Percentiles rank a stretch among this genome's conserved stretches.
Conservation (phyloP, 139 green algal species). For the Chlamydomonas applanata region DNA sequence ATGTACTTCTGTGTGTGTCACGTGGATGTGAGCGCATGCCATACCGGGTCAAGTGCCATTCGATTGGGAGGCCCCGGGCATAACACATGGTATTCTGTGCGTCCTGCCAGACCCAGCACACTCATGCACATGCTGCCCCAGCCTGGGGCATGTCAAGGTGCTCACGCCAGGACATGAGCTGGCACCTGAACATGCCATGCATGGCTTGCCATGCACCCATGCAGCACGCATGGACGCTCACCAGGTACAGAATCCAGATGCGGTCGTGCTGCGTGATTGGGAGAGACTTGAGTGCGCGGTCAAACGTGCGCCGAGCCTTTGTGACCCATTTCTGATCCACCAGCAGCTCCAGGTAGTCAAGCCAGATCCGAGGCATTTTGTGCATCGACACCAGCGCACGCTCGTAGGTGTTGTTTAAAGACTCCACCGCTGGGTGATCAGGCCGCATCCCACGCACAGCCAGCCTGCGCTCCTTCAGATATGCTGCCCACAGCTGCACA, state of each 20-base stretch:
- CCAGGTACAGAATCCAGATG: constrained; percentile 94
- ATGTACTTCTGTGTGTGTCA: constrained; percentile 71
- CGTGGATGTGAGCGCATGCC: no score
- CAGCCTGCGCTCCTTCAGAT: constrained; percentile 77
- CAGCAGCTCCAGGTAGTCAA: constrained; percentile 89
- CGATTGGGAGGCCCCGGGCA: no score
- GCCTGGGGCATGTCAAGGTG: background rate
- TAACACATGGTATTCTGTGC: no score
- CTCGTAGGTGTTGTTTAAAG: constrained; percentile 92
- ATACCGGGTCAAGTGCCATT: no score
- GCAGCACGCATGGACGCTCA: constrained; percentile 15
- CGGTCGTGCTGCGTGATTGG: constrained; percentile 97
- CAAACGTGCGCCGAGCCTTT: constrained; percentile 77
- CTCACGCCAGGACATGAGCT: no score
- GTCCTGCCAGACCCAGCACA: background rate
- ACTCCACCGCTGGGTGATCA: constrained; percentile 54
- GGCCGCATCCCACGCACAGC: constrained; percentile 64
- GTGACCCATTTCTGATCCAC: constrained; percentile 73
- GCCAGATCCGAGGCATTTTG: constrained; percentile 91
- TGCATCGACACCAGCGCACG: constrained; percentile 95
- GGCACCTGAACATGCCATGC: no score
- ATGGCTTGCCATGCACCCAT: no score
- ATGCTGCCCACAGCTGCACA: constrained; percentile 84
- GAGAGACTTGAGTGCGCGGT: constrained; percentile 87
- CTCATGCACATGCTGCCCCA: background rate